These are phyloP conservation scores for Sporodiniella umbellata DNA, from an alignment of 371 early-diverging fungal species.

Conservation along the genomic window DNA sequence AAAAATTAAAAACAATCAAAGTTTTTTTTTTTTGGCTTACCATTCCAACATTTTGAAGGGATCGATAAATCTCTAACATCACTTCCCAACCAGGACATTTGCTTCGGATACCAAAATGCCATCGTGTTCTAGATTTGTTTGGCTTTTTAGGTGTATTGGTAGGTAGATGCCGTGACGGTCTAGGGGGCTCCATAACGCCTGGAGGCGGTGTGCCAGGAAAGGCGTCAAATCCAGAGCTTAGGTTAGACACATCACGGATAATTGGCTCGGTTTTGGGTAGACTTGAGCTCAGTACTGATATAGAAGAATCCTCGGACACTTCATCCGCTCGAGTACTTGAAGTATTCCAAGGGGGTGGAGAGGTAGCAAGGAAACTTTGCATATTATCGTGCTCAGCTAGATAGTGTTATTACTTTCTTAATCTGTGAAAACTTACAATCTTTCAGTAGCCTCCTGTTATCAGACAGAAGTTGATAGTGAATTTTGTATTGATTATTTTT, in stretches of 20 bases:
- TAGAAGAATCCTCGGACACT: conserved; percentile 52
- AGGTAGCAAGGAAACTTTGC: conserved; percentile 61
- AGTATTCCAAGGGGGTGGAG: conserved; percentile 65
- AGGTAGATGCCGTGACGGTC: conserved; percentile 24
- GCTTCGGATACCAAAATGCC: conserved; percentile 98
- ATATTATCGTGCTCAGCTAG: conserved; percentile 48
- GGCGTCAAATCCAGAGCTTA: conserved; percentile 28
- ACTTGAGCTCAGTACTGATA: conserved; percentile 64
- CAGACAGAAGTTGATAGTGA: conserved; percentile 89
- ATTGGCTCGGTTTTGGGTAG: conserved; percentile 48
- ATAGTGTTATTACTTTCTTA: neutral
- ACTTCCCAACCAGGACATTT: conserved; percentile 90
- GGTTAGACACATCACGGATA: conserved; percentile 18
- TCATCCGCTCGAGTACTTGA: conserved; percentile 27
- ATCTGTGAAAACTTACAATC: conserved; percentile 49
- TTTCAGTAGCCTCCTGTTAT: conserved; percentile 73
- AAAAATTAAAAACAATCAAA: neutral
- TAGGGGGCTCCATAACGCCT: conserved; percentile 33
- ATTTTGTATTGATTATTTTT: conserved; percentile 92
- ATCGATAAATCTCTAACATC: conserved; percentile 96
- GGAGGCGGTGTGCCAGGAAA: conserved; percentile 44
- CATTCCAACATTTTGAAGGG: conserved; percentile 85
- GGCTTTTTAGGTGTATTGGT: conserved; percentile 18
- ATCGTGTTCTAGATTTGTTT: conserved; percentile 56
- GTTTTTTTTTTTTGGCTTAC: conserved; percentile 25